These are phyloP conservation scores for Rhynchosporium agropyri DNA, from an alignment of 2,329 filamentous ascomycete species.

Conservation along the genomic window DNA sequence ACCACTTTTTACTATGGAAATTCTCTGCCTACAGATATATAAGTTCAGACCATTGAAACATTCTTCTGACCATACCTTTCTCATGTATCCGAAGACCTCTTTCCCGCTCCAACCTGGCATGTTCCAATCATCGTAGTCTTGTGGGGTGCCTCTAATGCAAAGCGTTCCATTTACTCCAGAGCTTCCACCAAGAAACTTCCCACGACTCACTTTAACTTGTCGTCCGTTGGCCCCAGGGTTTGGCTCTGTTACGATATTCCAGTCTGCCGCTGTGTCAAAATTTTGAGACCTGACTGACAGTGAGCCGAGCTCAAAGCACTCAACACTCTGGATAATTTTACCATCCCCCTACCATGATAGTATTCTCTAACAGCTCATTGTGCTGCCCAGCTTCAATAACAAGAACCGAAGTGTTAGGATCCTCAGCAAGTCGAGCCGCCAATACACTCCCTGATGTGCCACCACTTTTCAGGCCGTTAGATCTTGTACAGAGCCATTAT, in stretches of 20 bases:
- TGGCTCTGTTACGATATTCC: constrained; percentile 52
- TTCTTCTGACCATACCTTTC: constrained; percentile 47
- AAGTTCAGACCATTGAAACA: not conserved
- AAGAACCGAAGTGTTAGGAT: constrained; percentile 50
- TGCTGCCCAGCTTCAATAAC: constrained; percentile 53
- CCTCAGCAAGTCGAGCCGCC: constrained; percentile 56
- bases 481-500: not conserved
- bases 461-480: constrained; percentile 38
- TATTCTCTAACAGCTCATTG: constrained; percentile 50
- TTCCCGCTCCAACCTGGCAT: constrained; percentile 58
- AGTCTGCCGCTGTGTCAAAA: constrained; percentile 53
- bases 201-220: constrained; percentile 52
- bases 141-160: constrained; percentile 52
- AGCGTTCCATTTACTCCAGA: constrained; percentile 55
- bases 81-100: constrained; percentile 59
- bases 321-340: constrained; percentile 18
- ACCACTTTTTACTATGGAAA: constrained; percentile 61
- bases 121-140: constrained; percentile 58
- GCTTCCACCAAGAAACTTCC: constrained; percentile 53
- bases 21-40: constrained; percentile 50
- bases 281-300: constrained; percentile 46
- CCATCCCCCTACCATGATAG: constrained; percentile 54
- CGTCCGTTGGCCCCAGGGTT: constrained; percentile 46
- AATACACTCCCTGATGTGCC: constrained; percentile 54
- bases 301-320: not conserved